Conservation (phyloP, 2,329 filamentous ascomycete genomes). For the Cercospora zeae-maydis region DNA sequence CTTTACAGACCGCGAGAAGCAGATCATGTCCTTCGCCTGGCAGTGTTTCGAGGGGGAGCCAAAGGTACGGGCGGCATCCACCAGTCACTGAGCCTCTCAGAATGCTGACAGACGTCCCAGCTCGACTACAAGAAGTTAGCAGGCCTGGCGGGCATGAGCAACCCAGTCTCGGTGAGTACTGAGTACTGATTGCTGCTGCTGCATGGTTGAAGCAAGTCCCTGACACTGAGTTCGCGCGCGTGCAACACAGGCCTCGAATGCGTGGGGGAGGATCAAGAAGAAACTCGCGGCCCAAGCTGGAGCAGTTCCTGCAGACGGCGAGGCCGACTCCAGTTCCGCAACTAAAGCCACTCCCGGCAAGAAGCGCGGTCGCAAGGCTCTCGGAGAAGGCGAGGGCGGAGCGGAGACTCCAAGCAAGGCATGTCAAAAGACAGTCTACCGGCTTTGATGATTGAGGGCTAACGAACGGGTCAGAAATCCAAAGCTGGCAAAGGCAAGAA, state of each 20-base stretch:
- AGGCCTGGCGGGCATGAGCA: slow-evolving; percentile 23
- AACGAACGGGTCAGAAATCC: slow-evolving; percentile 21
- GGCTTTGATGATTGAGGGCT: background rate
- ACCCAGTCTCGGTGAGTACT: slow-evolving; percentile 21
- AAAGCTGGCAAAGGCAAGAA: slow-evolving; percentile 20
- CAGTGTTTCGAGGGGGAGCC: slow-evolving; percentile 31
- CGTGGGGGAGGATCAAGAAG: slow-evolving; percentile 35
- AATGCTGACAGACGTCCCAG: slow-evolving; percentile 12
- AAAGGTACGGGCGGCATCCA: slow-evolving; percentile 40
- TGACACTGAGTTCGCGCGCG: background rate
- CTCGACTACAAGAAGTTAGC: slow-evolving; percentile 29
- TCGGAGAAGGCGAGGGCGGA: slow-evolving; percentile 18
- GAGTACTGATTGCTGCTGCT: no score
- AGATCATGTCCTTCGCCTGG: slow-evolving; percentile 29
- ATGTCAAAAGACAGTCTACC: background rate
- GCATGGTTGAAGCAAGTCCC: background rate
- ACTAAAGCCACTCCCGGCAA: slow-evolving; percentile 21
- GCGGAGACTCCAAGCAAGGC: slow-evolving; percentile 25
- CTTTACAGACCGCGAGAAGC: slow-evolving; percentile 28
- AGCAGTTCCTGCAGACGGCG: slow-evolving; percentile 6
- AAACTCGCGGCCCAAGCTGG: slow-evolving; percentile 29
- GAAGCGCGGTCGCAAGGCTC: slow-evolving; percentile 22
- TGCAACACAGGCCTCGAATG: slow-evolving; percentile 28
- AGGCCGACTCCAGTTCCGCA: slow-evolving; percentile 14
- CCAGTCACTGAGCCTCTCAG: slow-evolving; percentile 24